Percentiles rank a stretch among this genome's conserved stretches.
Conservation (phyloP, 495 filamentous ascomycete species). For the Penicillium coffeae region DNA sequence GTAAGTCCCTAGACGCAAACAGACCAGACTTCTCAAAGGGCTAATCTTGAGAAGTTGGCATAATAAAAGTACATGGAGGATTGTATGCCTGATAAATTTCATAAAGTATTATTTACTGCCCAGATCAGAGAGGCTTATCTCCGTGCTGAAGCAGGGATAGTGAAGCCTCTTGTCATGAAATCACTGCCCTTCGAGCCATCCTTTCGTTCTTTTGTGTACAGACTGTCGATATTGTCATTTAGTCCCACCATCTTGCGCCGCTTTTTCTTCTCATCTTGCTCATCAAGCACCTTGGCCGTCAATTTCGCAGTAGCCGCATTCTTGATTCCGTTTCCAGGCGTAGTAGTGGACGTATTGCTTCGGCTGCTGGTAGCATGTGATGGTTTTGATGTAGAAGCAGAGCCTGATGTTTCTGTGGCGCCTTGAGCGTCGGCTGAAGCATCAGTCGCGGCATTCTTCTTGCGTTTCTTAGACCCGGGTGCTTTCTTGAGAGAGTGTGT, state of each 20-base stretch:
- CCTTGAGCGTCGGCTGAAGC: constrained; percentile 5
- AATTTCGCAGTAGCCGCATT: constrained; percentile 79
- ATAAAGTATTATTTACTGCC: too few relatives aligned
- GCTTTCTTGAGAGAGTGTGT: constrained; percentile 88
- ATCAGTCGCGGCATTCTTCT: constrained; percentile 47
- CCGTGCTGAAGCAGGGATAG: constrained; percentile 47
- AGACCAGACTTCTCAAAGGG: too few relatives aligned
- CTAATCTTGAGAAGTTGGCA: too few relatives aligned
- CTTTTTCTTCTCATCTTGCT: constrained; percentile 80
- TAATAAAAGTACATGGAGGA: too few relatives aligned
- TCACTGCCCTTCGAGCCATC: constrained; percentile 54
- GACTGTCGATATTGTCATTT: constrained; percentile 66
- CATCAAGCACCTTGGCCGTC: constrained; percentile 78
- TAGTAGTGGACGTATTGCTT: constrained; percentile 30
- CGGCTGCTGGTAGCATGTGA: constrained; percentile 13
- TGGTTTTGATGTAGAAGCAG: constrained; percentile 3
- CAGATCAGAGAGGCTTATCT: too few relatives aligned
- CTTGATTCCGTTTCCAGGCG: constrained; percentile 60
- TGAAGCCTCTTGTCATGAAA: constrained; percentile 77
- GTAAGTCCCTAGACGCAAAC: too few relatives aligned
- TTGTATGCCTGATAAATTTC: too few relatives aligned
- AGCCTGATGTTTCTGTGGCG: constrained; percentile 1
- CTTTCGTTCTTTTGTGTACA: constrained; percentile 58
- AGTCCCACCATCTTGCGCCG: constrained; percentile 62
- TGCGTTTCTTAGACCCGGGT: constrained; percentile 64